Evolutionary conservation across 179 eudicot species (phyloP).

Genomic region (Patellifolia procumbens): DNA sequence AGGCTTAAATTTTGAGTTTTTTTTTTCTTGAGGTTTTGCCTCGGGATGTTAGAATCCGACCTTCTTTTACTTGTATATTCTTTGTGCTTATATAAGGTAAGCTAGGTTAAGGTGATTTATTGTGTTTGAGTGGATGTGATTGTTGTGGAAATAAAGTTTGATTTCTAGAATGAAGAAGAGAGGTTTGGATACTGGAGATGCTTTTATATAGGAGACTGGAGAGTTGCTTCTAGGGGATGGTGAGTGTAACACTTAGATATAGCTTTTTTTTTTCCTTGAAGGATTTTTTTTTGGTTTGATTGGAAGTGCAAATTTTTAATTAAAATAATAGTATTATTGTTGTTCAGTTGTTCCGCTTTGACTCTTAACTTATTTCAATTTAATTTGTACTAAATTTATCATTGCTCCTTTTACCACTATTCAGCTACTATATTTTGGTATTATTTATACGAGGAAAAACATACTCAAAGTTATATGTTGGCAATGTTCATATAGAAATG

Average conservation of each 20-base stretch:
- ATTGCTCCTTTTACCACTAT: no score
- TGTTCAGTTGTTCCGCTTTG: no score
- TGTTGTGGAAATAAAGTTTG: background rate
- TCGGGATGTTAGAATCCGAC: no score
- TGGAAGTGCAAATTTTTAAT: background rate
- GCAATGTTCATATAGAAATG: no score
- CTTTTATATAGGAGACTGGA: conserved; percentile 2
- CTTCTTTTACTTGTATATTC: background rate
- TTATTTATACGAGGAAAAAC: no score
- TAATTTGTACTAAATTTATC: no score
- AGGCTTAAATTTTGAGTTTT: background rate
- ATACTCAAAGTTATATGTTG: no score
- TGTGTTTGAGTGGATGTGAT: conserved; percentile 1
- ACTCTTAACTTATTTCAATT: no score
- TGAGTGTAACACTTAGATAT: background rate
- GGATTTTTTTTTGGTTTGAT: background rate
- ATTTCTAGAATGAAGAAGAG: conserved; percentile 15
- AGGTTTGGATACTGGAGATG: background rate
- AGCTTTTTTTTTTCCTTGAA: no score
- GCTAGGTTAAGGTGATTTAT: background rate
- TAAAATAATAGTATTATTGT: background rate
- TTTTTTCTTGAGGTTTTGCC: background rate
- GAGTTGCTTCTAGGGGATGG: background rate
- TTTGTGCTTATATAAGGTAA: background rate
- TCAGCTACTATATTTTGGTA: no score